Conservation (phyloP, 768 basidiomycete species). For the Phlegmacium glaucopus region DNA sequence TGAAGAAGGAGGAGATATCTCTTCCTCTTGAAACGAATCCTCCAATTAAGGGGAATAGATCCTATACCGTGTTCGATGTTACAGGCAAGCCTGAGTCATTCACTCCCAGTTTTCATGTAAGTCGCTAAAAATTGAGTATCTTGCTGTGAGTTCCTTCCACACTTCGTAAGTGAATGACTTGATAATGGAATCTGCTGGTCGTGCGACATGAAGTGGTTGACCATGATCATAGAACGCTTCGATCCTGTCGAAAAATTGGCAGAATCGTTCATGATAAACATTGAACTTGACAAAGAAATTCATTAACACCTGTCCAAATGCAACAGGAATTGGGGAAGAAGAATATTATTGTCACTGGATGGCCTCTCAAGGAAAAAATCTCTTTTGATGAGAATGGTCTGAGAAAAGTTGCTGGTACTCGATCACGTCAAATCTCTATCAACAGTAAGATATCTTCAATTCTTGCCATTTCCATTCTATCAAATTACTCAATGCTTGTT, state of each 20-base stretch:
- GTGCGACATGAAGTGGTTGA: too few species aligned
- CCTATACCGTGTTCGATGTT: neutral
- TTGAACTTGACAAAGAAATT: too few species aligned
- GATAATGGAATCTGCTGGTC: too few species aligned
- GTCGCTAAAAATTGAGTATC: neutral
- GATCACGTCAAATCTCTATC: conserved; percentile 5
- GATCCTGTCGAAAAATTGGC: too few species aligned
- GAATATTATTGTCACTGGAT: conserved; percentile 6
- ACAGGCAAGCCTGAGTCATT: neutral
- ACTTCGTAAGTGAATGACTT: too few species aligned
- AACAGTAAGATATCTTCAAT: neutral
- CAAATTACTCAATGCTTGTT: too few species aligned
- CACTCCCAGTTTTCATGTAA: neutral
- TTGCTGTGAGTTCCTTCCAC: neutral
- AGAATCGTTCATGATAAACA: too few species aligned
- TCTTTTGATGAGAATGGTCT: conserved; percentile 1
- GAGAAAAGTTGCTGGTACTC: conserved; percentile 1
- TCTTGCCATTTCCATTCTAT: too few species aligned
- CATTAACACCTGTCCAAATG: neutral
- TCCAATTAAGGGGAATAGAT: neutral
- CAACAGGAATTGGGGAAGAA: conserved; percentile 1
- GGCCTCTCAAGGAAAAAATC: conserved; percentile 1
- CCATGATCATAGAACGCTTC: too few species aligned
- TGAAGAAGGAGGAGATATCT: conserved; percentile 4
- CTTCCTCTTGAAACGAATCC: neutral